Conservation (phyloP, 2,329 filamentous ascomycete genomes). For the Botrytis squamosa region DNA sequence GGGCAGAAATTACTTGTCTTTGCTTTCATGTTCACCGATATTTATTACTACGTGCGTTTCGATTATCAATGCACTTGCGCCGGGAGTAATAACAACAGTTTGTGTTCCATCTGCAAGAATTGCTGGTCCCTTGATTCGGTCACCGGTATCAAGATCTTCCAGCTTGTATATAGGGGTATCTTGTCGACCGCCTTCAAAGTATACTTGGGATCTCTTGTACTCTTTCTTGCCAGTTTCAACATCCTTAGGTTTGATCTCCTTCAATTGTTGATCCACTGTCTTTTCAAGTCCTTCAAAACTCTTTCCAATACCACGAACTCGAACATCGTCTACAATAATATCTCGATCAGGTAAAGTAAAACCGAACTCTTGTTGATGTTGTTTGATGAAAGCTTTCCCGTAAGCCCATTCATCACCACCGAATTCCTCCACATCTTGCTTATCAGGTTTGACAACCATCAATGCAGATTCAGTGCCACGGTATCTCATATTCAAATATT, state of each 20-base stretch:
- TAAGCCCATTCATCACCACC: conserved; percentile 76
- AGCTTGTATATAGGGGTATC: conserved; percentile 84
- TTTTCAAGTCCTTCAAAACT: conserved; percentile 77
- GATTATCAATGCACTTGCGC: conserved; percentile 72
- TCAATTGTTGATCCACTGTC: conserved; percentile 81
- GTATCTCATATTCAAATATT: conserved; percentile 93
- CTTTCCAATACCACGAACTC: conserved; percentile 84
- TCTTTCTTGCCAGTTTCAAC: conserved; percentile 50
- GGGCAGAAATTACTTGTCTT: conserved; percentile 42
- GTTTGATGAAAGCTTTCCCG: conserved; percentile 77
- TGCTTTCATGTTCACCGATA: conserved; percentile 57
- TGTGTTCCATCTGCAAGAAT: conserved; percentile 24
- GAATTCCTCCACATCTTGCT: conserved; percentile 59
- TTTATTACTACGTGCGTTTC: conserved; percentile 90
- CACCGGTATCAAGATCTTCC: conserved; percentile 57
- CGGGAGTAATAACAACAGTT: conserved; percentile 61
- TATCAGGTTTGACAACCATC: conserved; percentile 77
- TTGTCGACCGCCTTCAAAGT: conserved; percentile 77
- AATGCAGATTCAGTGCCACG: conserved; percentile 86
- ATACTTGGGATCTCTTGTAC: conserved; percentile 69
- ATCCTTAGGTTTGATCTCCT: conserved; percentile 60
- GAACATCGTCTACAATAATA: conserved; percentile 86
- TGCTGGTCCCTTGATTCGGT: conserved; percentile 20
- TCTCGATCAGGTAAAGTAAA: conserved; percentile 84
- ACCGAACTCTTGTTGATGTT: conserved; percentile 90